These are phyloP conservation scores for Zygoascus meyerae DNA, from an alignment of 1,139 yeast genomes.

Conservation along the genomic window DNA sequence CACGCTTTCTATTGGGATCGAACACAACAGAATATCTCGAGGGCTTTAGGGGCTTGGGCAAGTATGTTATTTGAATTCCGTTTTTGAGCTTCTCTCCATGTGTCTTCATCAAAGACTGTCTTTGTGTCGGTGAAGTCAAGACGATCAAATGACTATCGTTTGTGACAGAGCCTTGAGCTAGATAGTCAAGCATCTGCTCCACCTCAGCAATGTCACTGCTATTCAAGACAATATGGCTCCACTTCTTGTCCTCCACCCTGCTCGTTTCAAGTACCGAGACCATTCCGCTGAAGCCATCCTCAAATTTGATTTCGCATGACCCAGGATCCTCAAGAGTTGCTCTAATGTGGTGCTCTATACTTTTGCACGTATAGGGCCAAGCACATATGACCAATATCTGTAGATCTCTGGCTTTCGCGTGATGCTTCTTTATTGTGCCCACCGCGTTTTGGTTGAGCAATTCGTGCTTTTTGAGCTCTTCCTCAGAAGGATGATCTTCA, in stretches of 20 bases:
- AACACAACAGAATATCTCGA: conserved; percentile 28
- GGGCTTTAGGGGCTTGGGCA: conserved; percentile 29
- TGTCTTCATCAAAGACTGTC: conserved; percentile 21
- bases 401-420: conserved; percentile 9
- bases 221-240: conserved; percentile 33
- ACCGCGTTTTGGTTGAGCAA: conserved; percentile 7
- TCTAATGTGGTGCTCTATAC: conserved; percentile 31
- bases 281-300: conserved; percentile 16
- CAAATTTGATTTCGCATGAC: conserved; percentile 21
- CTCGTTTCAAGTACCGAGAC: conserved; percentile 7
- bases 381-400: conserved; percentile 30
- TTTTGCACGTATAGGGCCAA: conserved; percentile 27
- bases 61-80: conserved; percentile 18
- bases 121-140: conserved; percentile 30
- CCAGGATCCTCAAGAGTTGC: conserved; percentile 28
- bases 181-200: conserved; percentile 17
- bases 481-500: conserved; percentile 24
- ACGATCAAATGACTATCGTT: conserved; percentile 25
- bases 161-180: conserved; percentile 7
- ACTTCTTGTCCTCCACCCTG: conserved; percentile 11
- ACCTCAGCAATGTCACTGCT: conserved; percentile 23
- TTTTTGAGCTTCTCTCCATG: conserved; percentile 13
- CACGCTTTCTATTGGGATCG: conserved; percentile 25
- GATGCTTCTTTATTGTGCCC: conserved; percentile 6
- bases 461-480: conserved; percentile 20